Evolutionary conservation across 2,329 filamentous ascomycete species (phyloP).

Genomic region (Aspergillus neoniger): DNA sequence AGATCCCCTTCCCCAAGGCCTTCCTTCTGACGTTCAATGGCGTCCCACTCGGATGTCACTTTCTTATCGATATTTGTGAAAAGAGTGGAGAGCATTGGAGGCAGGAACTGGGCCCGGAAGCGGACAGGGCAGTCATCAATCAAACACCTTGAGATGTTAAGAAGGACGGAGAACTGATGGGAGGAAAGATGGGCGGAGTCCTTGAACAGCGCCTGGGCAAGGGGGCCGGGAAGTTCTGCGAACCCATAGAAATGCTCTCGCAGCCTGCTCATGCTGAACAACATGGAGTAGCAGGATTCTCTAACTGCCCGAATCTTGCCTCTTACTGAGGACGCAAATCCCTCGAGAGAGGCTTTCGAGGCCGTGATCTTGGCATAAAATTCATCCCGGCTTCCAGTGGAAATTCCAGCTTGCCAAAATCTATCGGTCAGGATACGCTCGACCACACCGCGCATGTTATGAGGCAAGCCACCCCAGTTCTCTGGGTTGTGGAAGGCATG

Average conservation of each 20-base stretch:
- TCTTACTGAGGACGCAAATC: constrained; percentile 88
- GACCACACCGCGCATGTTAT: constrained; percentile 75
- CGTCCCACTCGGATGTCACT: constrained; percentile 83
- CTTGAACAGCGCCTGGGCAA: constrained; percentile 81
- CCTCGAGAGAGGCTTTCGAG: constrained; percentile 86
- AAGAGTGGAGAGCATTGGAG: constrained; percentile 76
- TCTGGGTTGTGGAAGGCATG: constrained; percentile 86
- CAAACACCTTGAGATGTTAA: constrained; percentile 83
- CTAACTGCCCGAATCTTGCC: constrained; percentile 86
- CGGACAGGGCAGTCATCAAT: constrained; percentile 89
- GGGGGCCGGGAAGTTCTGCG: constrained; percentile 73
- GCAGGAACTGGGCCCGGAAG: constrained; percentile 76
- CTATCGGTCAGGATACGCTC: constrained; percentile 84
- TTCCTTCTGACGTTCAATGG: constrained; percentile 61
- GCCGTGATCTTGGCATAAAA: constrained; percentile 91
- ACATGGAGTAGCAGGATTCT: constrained; percentile 89
- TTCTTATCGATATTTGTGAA: constrained; percentile 87
- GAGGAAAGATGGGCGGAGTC: constrained; percentile 82
- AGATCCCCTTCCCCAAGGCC: constrained; percentile 72
- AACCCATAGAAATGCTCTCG: constrained; percentile 91
- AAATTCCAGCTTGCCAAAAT: constrained; percentile 98
- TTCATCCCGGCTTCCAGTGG: constrained; percentile 90
- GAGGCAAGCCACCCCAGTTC: constrained; percentile 77
- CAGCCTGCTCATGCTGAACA: constrained; percentile 89
- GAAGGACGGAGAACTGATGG: constrained; percentile 89